Conservation (phyloP, 2,329 filamentous ascomycete species). For the Ceratocystis papillata region DNA sequence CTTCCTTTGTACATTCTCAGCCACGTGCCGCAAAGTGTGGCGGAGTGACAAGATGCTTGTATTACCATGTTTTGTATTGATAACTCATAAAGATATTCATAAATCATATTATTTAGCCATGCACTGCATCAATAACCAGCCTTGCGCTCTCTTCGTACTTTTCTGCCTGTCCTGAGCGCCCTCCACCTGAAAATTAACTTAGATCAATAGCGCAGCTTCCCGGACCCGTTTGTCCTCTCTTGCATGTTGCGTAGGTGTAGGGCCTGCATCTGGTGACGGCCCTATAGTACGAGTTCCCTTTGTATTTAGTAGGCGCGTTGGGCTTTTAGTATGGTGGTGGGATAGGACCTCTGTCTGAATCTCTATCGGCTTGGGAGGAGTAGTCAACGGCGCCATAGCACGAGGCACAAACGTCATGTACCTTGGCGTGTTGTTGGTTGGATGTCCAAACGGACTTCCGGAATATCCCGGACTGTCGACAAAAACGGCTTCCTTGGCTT, state of each 20-base stretch:
- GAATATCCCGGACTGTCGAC: constrained; percentile 36
- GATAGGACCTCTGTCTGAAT: background rate
- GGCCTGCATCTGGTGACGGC: background rate
- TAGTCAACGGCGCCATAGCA: background rate
- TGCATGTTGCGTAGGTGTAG: background rate
- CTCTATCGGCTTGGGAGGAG: background rate
- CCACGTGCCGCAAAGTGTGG: background rate
- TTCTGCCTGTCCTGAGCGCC: no score
- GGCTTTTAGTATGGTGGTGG: background rate
- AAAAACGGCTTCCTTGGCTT: constrained; percentile 39
- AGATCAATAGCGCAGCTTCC: background rate
- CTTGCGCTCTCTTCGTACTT: no score
- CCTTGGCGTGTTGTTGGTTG: constrained; percentile 2
- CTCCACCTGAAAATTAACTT: background rate
- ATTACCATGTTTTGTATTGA: constrained; percentile 11
- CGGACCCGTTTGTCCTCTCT: background rate
- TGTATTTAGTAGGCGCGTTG: background rate
- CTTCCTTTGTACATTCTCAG: background rate
- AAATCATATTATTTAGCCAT: background rate
- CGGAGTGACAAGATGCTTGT: background rate
- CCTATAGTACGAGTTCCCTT: background rate
- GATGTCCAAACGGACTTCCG: background rate
- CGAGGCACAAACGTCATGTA: background rate
- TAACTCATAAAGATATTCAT: background rate
- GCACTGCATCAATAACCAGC: no score